Conservation (phyloP, 495 filamentous ascomycete genomes). For the Penicillium coprophilum region DNA sequence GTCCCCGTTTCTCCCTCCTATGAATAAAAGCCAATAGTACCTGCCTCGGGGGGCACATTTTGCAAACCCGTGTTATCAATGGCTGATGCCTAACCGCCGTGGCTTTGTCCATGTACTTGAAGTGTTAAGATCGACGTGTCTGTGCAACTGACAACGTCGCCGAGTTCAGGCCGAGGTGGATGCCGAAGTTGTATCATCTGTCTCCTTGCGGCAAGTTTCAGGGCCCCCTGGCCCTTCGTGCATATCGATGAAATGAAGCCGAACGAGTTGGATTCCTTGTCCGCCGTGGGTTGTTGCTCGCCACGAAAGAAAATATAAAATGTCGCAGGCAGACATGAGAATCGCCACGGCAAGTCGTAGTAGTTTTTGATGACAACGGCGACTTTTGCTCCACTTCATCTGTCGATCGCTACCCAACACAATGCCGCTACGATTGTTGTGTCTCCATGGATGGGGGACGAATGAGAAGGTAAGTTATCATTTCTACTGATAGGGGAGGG, state of each 20-base stretch:
- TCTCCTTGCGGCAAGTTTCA: constrained; percentile 3
- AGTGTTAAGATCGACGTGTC: not conserved
- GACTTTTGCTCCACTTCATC: not conserved
- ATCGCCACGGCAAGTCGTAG: not conserved
- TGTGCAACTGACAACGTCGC: constrained; percentile 1
- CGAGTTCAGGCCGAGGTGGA: not conserved
- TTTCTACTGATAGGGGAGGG: too few relatives aligned
- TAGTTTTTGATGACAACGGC: not conserved
- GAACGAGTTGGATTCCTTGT: not conserved
- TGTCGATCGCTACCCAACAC: not conserved
- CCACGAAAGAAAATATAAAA: constrained; percentile 12
- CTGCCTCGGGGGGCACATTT: not conserved
- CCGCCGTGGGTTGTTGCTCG: not conserved
- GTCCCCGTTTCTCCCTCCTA: too few relatives aligned
- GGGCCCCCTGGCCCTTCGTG: not conserved
- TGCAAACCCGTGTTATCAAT: not conserved
- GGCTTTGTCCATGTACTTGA: not conserved
- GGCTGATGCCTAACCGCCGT: not conserved
- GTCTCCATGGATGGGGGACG: constrained; percentile 37
- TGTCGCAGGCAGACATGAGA: not conserved
- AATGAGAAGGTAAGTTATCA: constrained; percentile 26
- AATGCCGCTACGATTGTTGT: constrained; percentile 33
- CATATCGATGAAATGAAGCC: not conserved
- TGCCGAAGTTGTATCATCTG: not conserved
- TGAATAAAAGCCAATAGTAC: not conserved